Conservation (phyloP, 208 protist species). For the Acanthamoeba healyi region DNA sequence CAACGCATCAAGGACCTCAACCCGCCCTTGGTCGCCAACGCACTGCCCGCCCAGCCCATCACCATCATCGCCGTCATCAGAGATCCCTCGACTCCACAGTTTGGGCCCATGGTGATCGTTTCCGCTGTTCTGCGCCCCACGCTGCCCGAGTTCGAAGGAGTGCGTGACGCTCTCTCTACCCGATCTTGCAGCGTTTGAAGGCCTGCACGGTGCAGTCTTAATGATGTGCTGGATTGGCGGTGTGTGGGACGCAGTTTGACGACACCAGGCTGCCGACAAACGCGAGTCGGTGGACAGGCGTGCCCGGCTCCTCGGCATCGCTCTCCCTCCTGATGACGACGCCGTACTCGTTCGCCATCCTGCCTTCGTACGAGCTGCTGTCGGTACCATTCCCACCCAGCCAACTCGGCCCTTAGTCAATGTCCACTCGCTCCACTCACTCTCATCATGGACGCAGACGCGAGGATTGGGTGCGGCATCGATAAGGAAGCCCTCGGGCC, state of each 20-base stretch:
- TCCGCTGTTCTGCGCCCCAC: no score
- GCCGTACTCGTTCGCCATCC: neutral
- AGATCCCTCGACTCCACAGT: neutral
- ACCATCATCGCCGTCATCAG: neutral
- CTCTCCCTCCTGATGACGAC: neutral
- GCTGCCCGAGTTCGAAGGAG: no score
- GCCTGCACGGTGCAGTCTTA: no score
- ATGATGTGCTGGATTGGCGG: no score
- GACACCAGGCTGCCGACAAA: no score
- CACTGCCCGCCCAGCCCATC: neutral
- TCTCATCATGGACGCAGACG: no score
- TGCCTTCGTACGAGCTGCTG: neutral
- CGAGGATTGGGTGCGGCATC: neutral
- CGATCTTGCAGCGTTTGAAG: no score
- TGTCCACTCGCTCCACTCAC: neutral
- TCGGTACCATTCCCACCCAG: neutral
- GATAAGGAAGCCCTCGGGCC: no score
- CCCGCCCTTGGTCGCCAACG: neutral
- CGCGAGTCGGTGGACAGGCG: no score
- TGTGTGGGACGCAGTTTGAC: no score
- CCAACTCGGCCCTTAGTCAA: neutral
- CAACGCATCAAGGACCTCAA: neutral
- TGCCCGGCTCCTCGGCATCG: neutral
- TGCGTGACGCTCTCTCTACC: no score
- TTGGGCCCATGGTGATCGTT: no score